These are phyloP conservation scores for Fusarium mexicanum DNA, from an alignment of 2,329 filamentous ascomycete species.

Conservation along the genomic window DNA sequence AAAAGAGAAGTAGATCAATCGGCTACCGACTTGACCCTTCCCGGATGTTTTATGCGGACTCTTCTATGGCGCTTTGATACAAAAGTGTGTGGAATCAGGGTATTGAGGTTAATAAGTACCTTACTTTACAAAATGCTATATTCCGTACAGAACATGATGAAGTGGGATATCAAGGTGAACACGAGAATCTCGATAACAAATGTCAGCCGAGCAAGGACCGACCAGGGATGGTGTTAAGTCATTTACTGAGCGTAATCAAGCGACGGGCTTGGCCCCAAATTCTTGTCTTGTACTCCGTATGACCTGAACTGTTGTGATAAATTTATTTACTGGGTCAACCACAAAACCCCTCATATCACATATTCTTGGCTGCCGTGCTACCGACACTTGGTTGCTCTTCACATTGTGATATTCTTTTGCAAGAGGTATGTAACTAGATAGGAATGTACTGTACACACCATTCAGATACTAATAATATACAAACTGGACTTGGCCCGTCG, in stretches of 20 bases:
- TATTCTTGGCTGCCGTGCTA: background rate
- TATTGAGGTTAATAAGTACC: too few relatives aligned
- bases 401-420: background rate
- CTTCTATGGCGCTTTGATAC: background rate
- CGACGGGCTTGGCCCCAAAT: background rate
- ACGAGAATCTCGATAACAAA: background rate
- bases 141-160: too few relatives aligned
- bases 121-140: too few relatives aligned
- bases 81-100: background rate
- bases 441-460: background rate
- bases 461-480: background rate
- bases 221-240: background rate
- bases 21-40: background rate
- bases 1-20: background rate
- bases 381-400: background rate
- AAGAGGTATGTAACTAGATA: background rate
- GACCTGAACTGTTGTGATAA: background rate
- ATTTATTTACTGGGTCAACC: background rate
- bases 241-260: background rate
- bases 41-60: background rate
- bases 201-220: background rate
- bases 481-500: conserved; percentile 21
- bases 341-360: background rate
- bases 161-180: background rate
- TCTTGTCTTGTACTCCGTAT: background rate